Percentiles rank a stretch among this genome's conserved stretches.
Conservation (phyloP, 345 rosid species). For the Euclidium syriacum region DNA sequence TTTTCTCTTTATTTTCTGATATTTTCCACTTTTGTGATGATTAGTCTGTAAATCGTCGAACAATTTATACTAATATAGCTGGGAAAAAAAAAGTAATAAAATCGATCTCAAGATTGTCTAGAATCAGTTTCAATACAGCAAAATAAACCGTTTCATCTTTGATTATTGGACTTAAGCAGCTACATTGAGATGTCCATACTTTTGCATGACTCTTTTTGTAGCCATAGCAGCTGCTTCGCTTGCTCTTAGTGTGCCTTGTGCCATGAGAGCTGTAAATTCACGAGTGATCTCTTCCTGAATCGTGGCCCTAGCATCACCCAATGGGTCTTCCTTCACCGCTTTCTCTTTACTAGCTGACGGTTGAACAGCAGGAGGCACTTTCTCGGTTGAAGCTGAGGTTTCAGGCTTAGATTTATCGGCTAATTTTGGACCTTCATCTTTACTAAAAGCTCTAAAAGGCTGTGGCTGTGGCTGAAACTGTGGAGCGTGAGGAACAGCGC, state of each 20-base stretch:
- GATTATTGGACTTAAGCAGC: conserved; percentile 23
- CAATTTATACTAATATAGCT: background rate
- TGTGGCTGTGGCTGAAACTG: conserved; percentile 59
- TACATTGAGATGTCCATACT: conserved; percentile 54
- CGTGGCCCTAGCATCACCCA: conserved; percentile 69
- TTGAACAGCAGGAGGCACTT: conserved; percentile 33
- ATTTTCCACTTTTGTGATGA: background rate
- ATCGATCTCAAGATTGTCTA: background rate
- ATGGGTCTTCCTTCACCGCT: conserved; percentile 41
- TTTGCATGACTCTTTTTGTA: conserved; percentile 82
- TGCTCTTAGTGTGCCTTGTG: conserved; percentile 70
- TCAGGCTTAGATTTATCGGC: conserved; percentile 11
- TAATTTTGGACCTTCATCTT: conserved; percentile 16
- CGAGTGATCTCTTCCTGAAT: conserved; percentile 81
- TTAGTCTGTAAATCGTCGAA: conserved; percentile 10
- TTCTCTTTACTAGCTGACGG: conserved; percentile 28
- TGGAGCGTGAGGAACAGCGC: conserved; percentile 87
- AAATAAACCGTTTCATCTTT: background rate
- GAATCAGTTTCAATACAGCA: background rate
- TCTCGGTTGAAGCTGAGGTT: background rate
- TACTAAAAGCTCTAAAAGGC: conserved; percentile 25
- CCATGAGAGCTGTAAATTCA: conserved; percentile 82
- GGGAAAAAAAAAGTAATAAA: conserved; percentile 2
- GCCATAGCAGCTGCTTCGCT: conserved; percentile 94
- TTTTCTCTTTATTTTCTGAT: background rate